A percentile compares a stretch with the other conserved stretches of the same genome.
Conservation (phyloP, 2,329 filamentous ascomycete genomes). For the Waltergamsia citrina region DNA sequence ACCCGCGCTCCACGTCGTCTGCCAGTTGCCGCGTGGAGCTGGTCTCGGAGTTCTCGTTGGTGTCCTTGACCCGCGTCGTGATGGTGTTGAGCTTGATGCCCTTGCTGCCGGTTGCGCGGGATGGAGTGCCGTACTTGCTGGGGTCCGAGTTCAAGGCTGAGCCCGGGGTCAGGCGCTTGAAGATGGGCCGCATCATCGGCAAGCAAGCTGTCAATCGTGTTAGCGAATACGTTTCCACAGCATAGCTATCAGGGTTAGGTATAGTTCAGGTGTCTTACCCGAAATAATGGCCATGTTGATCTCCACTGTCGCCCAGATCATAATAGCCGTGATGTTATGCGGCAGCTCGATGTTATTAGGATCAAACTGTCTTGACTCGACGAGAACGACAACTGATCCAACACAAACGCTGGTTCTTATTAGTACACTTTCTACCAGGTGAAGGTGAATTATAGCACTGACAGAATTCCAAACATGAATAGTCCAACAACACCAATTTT, state of each 20-base stretch:
- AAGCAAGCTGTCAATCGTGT: too few relatives aligned
- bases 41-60: slow-evolving; percentile 2
- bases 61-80: background rate
- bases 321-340: slow-evolving; percentile 1
- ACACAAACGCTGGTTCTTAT: slow-evolving; percentile 3
- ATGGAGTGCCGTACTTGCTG: background rate
- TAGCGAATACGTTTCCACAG: too few relatives aligned
- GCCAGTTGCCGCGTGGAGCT: slow-evolving; percentile 3
- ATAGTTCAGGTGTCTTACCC: background rate
- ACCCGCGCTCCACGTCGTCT: background rate
- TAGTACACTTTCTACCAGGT: background rate
- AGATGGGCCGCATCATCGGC: slow-evolving; percentile 1
- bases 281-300: slow-evolving; percentile 6
- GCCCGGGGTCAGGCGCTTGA: slow-evolving; percentile 1
- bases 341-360: slow-evolving; percentile 1
- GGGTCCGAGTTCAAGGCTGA: background rate
- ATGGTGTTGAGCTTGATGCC: slow-evolving; percentile 1
- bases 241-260: too few relatives aligned
- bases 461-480: slow-evolving; percentile 13
- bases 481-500: slow-evolving; percentile 10
- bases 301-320: slow-evolving; percentile 3
- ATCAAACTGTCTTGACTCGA: slow-evolving; percentile 2
- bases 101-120: background rate
- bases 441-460: slow-evolving; percentile 1
- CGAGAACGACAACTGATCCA: slow-evolving; percentile 2